Conservation (phyloP, 805 yeast genomes). For the Wickerhamomyces rabaulensis region DNA sequence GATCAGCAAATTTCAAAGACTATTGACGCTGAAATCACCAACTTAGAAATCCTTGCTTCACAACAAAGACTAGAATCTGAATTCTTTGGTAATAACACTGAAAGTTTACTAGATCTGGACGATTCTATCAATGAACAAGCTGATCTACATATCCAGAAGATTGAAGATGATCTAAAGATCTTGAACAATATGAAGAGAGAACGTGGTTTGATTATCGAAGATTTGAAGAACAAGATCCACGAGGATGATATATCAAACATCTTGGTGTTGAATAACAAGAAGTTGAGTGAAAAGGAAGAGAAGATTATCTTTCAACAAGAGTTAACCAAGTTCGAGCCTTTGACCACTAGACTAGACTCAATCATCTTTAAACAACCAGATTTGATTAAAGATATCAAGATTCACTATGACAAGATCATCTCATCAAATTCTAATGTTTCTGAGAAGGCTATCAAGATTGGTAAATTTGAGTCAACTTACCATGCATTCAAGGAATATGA, state of each 20-base stretch:
- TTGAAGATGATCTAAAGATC: constrained; percentile 56
- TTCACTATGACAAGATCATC: constrained; percentile 40
- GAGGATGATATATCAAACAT: constrained; percentile 80
- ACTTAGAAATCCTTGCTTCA: constrained; percentile 40
- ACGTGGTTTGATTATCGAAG: constrained; percentile 53
- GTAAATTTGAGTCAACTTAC: constrained; percentile 43
- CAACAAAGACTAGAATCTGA: constrained; percentile 28
- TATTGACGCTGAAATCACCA: constrained; percentile 37
- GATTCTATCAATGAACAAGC: constrained; percentile 31
- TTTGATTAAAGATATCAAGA: constrained; percentile 41
- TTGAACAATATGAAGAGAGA: constrained; percentile 61
- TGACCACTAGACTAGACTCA: constrained; percentile 59
- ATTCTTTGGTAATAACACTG: constrained; percentile 21
- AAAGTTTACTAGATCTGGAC: constrained; percentile 67
- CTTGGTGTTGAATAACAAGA: constrained; percentile 59
- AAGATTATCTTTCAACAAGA: constrained; percentile 63
- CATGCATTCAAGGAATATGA: constrained; percentile 53
- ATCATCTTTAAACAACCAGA: constrained; percentile 62
- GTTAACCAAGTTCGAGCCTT: constrained; percentile 68
- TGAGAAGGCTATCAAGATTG: constrained; percentile 35
- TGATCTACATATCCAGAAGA: constrained; percentile 36
- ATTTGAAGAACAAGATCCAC: constrained; percentile 65
- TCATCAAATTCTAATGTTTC: constrained; percentile 38
- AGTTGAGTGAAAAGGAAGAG: constrained; percentile 47
- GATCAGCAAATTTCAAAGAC: constrained; percentile 50